These are phyloP conservation scores for Populus pruinosa DNA, from an alignment of 345 rosid genomes.

Conservation along the genomic window DNA sequence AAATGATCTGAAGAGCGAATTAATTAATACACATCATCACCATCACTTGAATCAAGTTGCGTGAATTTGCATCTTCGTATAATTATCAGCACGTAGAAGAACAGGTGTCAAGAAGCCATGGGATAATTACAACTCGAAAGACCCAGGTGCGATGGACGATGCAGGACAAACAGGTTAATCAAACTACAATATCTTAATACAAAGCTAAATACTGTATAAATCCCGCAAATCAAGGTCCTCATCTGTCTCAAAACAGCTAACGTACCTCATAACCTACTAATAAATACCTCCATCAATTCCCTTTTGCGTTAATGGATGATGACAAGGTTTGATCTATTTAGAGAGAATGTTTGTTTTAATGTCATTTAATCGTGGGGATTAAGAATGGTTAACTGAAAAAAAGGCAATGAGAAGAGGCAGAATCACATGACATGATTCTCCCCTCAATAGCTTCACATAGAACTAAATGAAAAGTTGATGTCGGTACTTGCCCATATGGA, in stretches of 20 bases:
- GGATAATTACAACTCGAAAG: no score
- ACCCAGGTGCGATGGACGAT: neutral
- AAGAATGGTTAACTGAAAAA: constrained; percentile 3
- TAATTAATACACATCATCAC: neutral
- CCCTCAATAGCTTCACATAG: neutral
- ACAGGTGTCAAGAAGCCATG: neutral
- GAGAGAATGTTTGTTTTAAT: constrained; percentile 12
- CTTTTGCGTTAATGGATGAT: constrained; percentile 3
- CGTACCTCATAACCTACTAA: constrained; percentile 2
- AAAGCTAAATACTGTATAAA: neutral
- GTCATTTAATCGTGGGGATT: constrained; percentile 6
- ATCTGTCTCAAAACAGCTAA: constrained; percentile 19
- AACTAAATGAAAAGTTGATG: constrained; percentile 7
- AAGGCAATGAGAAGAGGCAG: neutral
- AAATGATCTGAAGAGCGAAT: neutral
- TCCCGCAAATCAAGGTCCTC: constrained; percentile 11
- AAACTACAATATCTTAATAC: neutral
- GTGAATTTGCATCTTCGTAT: no score
- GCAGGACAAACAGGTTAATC: neutral
- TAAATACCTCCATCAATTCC: neutral
- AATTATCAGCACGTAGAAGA: no score
- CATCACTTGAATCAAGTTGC: no score
- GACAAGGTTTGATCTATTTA: neutral
- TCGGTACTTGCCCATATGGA: constrained; percentile 14
- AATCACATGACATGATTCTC: constrained; percentile 24